These are phyloP conservation scores for Talaromyces pinophilus DNA, from an alignment of 2,329 filamentous ascomycete genomes.

Conservation along the genomic window DNA sequence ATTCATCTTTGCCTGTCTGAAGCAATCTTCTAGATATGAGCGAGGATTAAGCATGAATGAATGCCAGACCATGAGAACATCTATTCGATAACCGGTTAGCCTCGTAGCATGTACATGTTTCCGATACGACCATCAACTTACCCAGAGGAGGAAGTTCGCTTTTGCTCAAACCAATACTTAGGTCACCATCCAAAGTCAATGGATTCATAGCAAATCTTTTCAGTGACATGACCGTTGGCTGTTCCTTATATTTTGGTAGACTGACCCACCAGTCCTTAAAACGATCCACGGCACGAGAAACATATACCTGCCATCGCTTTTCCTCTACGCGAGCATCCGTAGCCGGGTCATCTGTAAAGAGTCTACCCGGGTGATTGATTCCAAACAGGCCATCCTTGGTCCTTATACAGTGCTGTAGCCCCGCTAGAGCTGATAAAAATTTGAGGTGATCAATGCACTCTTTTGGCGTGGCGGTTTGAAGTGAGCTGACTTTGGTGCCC, in stretches of 20 bases:
- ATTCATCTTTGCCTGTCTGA: slow-evolving; percentile 56
- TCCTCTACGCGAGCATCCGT: slow-evolving; percentile 9
- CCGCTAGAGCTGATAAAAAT: slow-evolving; percentile 67
- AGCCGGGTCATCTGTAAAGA: neutral
- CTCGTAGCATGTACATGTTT: neutral
- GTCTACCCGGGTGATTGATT: slow-evolving; percentile 1
- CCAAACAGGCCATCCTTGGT: slow-evolving; percentile 66
- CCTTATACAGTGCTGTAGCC: slow-evolving; percentile 57
- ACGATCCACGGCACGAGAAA: slow-evolving; percentile 21
- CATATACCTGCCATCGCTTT: slow-evolving; percentile 18
- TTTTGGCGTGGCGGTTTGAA: neutral
- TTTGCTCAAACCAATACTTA: neutral
- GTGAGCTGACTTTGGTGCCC: neutral
- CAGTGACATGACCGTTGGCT: slow-evolving; percentile 14
- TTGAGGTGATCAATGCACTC: slow-evolving; percentile 72
- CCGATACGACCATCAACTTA: neutral
- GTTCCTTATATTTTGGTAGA: neutral
- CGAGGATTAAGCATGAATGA: slow-evolving; percentile 73
- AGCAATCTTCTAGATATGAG: slow-evolving; percentile 67
- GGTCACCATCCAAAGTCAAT: neutral
- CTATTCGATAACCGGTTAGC: slow-evolving; percentile 36
- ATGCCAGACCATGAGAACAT: slow-evolving; percentile 80
- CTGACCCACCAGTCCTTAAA: slow-evolving; percentile 17
- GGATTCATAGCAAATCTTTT: slow-evolving; percentile 13
- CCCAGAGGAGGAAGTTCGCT: slow-evolving; percentile 13